Evolutionary conservation across 768 basidiomycete genomes (phyloP).

Genomic region (Pulveroboletus frians): DNA sequence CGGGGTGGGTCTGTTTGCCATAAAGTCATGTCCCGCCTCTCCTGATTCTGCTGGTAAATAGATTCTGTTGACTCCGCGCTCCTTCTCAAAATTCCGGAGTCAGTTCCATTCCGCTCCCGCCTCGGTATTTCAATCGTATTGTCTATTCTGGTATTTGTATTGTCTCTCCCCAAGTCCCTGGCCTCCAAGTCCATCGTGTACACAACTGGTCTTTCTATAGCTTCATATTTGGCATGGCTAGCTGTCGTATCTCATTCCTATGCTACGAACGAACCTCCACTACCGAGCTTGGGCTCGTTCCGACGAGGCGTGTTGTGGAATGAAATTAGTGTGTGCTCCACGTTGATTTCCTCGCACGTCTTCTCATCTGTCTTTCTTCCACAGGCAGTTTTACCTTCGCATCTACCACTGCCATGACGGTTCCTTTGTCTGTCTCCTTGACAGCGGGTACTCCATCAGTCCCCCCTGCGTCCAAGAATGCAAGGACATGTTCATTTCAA

Average conservation of each 20-base stretch:
- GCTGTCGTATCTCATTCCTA: conserved; percentile 48
- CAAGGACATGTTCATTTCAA: conserved; percentile 53
- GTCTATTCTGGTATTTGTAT: conserved; percentile 41
- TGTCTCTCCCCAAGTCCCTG: conserved; percentile 53
- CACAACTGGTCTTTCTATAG: conserved; percentile 54
- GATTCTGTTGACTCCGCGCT: conserved; percentile 52
- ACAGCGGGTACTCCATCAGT: conserved; percentile 31
- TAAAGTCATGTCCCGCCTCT: not conserved
- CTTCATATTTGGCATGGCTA: conserved; percentile 60
- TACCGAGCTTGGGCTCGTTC: conserved; percentile 32
- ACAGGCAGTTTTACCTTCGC: conserved; percentile 57
- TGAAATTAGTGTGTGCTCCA: conserved; percentile 49
- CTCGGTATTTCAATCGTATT: conserved; percentile 38
- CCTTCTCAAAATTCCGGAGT: conserved; percentile 41
- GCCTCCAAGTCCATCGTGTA: conserved; percentile 49
- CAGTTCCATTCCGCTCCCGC: conserved; percentile 32
- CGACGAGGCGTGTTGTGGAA: conserved; percentile 54
- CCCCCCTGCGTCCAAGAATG: conserved; percentile 34
- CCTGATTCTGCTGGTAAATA: conserved; percentile 25
- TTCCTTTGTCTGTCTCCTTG: conserved; percentile 60
- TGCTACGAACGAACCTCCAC: conserved; percentile 39
- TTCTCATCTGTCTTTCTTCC: conserved; percentile 3
- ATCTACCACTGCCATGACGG: conserved; percentile 60
- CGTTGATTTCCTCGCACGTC: not conserved
- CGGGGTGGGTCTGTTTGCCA: conserved; percentile 55